Base-by-base conservation (phyloP, 1,139 yeast genomes). In the Blastobotrys indianensis region DNA sequence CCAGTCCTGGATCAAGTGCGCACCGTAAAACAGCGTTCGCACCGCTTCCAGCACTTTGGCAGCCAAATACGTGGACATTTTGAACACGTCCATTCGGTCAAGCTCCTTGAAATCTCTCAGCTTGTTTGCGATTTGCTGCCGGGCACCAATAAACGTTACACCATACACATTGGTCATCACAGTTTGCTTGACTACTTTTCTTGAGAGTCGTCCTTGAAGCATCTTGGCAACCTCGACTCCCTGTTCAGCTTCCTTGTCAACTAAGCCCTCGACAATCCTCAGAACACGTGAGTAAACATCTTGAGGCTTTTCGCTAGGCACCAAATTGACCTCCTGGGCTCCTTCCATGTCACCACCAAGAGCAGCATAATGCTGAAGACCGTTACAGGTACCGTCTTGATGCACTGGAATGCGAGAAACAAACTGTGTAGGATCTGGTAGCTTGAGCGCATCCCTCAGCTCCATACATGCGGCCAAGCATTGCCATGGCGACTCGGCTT, bases 111-210 rank as follows among this genome's bases (percentile, higher is more conserved):
- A 68, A 62, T 62, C 76, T 54, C 66, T 69, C 58, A 68, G 70
- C 48, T 69, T 67, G 44, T 59, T 57, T 28, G 66, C 60, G 58
- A 92, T 87, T 68, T 92, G 99, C 3, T 81, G 82, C 25, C 87
- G 77, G 0, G 97, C 98, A 15, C 99, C 99, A 52, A 87, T 77
- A 63, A 78, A 87, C 0, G 99, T 92, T 10, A 92, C 99, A 57
- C 99, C 99, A 62, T 94, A 92, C 37, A 92, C 99, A 59, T 88
- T 90, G 1, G 99, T 92, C 99, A 92, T 92, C 29, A 92, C 98
- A 0, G 98, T 87, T 65, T 92, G 97, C 64, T 92, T 92, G 41
- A 92, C 95, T 41, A 92, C 83, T 63, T 90, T 90, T 59, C 99
- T 77, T 20, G 82, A 76, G 51, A 92, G 77, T 54, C 79, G 76